These are phyloP conservation scores for Lodderomyces jiufengensis DNA, from an alignment of 1,139 yeast genomes.

Conservation along the genomic window DNA sequence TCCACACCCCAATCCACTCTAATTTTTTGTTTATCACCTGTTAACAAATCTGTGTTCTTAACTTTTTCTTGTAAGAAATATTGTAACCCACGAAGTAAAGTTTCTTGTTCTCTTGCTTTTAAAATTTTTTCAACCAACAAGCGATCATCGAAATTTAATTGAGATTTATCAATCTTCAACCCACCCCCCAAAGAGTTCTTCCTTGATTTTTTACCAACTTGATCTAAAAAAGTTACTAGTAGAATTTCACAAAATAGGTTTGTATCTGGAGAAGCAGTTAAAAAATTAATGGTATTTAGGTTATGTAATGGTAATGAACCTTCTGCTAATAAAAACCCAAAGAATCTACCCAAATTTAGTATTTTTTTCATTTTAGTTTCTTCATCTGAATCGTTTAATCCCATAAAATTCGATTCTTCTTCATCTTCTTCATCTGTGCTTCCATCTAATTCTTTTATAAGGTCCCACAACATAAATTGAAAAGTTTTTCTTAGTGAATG, in stretches of 20 bases:
- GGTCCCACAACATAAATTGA: conserved; percentile 89
- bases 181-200: conserved; percentile 48
- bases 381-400: conserved; percentile 31
- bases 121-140: conserved; percentile 51
- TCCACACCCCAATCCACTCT: conserved; percentile 73
- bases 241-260: conserved; percentile 70
- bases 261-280: conserved; percentile 66
- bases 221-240: conserved; percentile 64
- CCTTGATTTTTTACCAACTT: conserved; percentile 63
- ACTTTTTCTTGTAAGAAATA: conserved; percentile 61
- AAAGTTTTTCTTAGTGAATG: conserved; percentile 76
- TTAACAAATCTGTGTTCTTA: conserved; percentile 47
- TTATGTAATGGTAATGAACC: conserved; percentile 71
- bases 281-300: conserved; percentile 68
- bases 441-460: conserved; percentile 64
- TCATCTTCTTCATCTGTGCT: conserved; percentile 40
- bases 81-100: conserved; percentile 67
- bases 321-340: conserved; percentile 69
- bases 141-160: conserved; percentile 52
- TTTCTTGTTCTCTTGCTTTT: conserved; percentile 61
- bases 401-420: conserved; percentile 26
- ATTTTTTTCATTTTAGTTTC: conserved; percentile 54
- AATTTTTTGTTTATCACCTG: conserved; percentile 55
- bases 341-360: conserved; percentile 75
- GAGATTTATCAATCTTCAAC: conserved; percentile 22